These are phyloP conservation scores for Sporothrix schenckii DNA, from an alignment of 2,329 filamentous ascomycete genomes.

Conservation along the genomic window DNA sequence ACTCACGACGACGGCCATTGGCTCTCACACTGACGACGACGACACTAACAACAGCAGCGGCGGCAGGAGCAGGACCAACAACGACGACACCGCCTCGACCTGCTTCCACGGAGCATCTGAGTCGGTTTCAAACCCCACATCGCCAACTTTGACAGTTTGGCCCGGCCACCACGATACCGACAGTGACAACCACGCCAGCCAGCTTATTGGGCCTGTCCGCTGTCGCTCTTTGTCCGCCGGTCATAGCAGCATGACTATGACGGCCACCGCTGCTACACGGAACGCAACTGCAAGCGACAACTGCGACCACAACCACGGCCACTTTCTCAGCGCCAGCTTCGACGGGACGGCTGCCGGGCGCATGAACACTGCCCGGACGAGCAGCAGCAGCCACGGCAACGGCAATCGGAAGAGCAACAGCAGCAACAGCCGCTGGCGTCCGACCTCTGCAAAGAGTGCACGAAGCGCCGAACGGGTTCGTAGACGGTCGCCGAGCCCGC, in stretches of 20 bases:
- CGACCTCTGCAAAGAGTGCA: constrained; percentile 19
- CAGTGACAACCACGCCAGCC: background rate
- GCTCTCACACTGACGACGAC: background rate
- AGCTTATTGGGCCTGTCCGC: background rate
- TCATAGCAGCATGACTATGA: constrained; percentile 10
- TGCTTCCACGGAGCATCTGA: background rate
- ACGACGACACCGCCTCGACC: background rate
- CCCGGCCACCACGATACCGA: background rate
- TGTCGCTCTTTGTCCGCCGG: constrained; percentile 7
- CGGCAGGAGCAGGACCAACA: background rate
- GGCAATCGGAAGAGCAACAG: background rate
- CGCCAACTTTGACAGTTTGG: constrained; percentile 7
- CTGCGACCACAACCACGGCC: too few species aligned
- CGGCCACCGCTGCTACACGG: background rate
- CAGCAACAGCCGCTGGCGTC: constrained; percentile 26
- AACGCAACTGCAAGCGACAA: constrained; percentile 12
- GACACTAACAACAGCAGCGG: background rate
- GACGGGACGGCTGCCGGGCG: constrained; percentile 14
- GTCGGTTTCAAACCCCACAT: background rate
- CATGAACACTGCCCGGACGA: background rate
- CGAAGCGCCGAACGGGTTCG: background rate
- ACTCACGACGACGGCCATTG: background rate
- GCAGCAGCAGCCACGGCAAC: background rate
- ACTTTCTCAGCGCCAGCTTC: constrained; percentile 24
- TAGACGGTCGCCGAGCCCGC: constrained; percentile 26